A percentile compares a stretch with the other conserved stretches of the same genome.
These are phyloP conservation scores for Melanogaster broomeanus DNA, from an alignment of 768 basidiomycete species.

Conservation along the genomic window DNA sequence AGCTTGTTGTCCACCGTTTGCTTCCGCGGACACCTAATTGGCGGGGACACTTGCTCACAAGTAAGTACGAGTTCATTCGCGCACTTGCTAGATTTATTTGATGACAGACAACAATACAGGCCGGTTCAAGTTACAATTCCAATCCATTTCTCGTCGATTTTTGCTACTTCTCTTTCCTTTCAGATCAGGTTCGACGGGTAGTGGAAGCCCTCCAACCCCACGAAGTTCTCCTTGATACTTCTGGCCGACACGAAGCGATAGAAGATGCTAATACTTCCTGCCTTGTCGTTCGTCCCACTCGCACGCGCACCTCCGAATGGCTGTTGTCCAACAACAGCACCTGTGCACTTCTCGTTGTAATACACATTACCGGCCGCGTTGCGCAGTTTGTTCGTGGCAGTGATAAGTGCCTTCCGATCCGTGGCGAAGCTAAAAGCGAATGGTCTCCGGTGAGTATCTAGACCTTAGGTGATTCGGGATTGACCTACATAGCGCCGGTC, in stretches of 20 bases:
- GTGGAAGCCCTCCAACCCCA: conserved; percentile 71
- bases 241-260: conserved; percentile 85
- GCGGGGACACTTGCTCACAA: too few relatives aligned
- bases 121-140: background rate
- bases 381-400: conserved; percentile 79
- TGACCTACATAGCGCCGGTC: conserved; percentile 88
- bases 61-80: too few relatives aligned
- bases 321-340: conserved; percentile 97
- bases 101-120: too few relatives aligned
- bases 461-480: background rate
- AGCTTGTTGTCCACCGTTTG: background rate
- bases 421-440: conserved; percentile 64
- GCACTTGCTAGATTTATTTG: too few relatives aligned
- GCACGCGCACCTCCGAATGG: conserved; percentile 94
- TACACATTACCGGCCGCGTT: conserved; percentile 96
- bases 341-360: conserved; percentile 98
- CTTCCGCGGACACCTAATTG: background rate
- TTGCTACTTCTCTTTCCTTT: conserved; percentile 7
- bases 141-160: too few relatives aligned
- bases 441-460: conserved; percentile 10
- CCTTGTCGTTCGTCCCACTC: conserved; percentile 98
- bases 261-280: conserved; percentile 78
- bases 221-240: conserved; percentile 97
- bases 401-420: conserved; percentile 78
- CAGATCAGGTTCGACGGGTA: conserved; percentile 89